These are phyloP conservation scores for Suillus subaureus DNA, from an alignment of 768 basidiomycete genomes.

Conservation along the genomic window DNA sequence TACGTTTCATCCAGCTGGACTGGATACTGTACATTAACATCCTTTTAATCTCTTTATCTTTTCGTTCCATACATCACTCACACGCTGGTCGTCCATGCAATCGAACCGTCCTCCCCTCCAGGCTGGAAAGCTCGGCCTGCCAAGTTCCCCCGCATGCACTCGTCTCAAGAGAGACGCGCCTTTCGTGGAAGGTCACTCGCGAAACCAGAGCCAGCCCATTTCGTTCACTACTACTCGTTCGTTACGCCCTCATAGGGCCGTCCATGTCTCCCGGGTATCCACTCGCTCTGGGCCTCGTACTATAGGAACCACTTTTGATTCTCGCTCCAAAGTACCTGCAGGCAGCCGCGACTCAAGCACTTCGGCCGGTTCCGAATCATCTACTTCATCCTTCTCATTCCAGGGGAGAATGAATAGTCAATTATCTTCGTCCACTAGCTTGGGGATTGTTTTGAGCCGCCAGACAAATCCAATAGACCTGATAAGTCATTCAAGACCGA, in stretches of 20 bases:
- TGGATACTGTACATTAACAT: conserved; percentile 12
- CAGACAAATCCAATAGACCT: not conserved
- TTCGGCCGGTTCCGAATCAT: conserved; percentile 27
- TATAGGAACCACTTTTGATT: not conserved
- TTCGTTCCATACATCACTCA: not conserved
- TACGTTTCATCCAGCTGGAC: conserved; percentile 25
- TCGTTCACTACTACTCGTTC: conserved; percentile 15
- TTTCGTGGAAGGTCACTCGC: conserved; percentile 8
- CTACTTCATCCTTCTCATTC: conserved; percentile 36
- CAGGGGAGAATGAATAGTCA: conserved; percentile 41
- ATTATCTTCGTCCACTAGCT: conserved; percentile 45
- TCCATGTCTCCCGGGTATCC: conserved; percentile 1
- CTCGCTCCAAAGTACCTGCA: not conserved
- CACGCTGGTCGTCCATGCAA: conserved; percentile 6
- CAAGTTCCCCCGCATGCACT: conserved; percentile 17
- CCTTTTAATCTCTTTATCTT: conserved; percentile 1
- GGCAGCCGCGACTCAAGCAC: not conserved
- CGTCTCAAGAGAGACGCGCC: conserved; percentile 4
- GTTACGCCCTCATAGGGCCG: conserved; percentile 24
- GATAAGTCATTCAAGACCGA: not conserved
- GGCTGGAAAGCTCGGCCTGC: conserved; percentile 14
- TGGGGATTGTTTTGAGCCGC: conserved; percentile 37
- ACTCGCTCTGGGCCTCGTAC: conserved; percentile 8
- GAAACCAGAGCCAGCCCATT: conserved; percentile 4
- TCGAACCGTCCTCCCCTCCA: conserved; percentile 4